phyloP scores from a whole-genome alignment of 1,284 basidiomycete species.

The Sporisorium exsertum region DNA sequence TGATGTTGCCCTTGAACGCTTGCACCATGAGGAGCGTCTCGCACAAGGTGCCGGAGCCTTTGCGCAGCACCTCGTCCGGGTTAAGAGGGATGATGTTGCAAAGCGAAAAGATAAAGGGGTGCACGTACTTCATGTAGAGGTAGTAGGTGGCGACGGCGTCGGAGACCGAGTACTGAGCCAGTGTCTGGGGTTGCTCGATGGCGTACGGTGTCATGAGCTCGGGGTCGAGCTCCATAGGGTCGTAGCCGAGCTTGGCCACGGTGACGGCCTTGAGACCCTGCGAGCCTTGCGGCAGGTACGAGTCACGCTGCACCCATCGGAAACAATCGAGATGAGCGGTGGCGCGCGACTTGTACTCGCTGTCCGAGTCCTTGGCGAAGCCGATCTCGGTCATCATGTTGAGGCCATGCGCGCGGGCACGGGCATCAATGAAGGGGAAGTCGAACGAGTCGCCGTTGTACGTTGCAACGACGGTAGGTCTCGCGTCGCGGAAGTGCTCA shows the following conservation, averaged over 20 bases:
- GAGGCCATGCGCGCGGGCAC: slow-evolving; percentile 88
- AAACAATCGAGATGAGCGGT: slow-evolving; percentile 99
- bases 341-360: slow-evolving; percentile 93
- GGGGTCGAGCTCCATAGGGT: slow-evolving; percentile 96
- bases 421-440: slow-evolving; percentile 95
- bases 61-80: slow-evolving; percentile 95
- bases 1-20: slow-evolving; percentile 89
- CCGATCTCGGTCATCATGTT: slow-evolving; percentile 97
- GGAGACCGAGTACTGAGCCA: slow-evolving; percentile 98
- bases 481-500: slow-evolving; percentile 89
- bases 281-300: slow-evolving; percentile 98
- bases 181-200: slow-evolving; percentile 90
- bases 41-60: slow-evolving; percentile 95
- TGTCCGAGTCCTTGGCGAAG: slow-evolving; percentile 89
- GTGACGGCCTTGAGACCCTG: slow-evolving; percentile 99
- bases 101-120: slow-evolving; percentile 98
- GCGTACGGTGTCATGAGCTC: slow-evolving; percentile 99
- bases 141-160: slow-evolving; percentile 99
- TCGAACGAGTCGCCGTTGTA: slow-evolving; percentile 99
- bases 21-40: slow-evolving; percentile 99
- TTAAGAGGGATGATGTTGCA: slow-evolving; percentile 99
- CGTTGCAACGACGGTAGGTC: slow-evolving; percentile 96
- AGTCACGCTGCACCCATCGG: slow-evolving; percentile 99
- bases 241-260: slow-evolving; percentile 94
- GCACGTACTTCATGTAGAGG: slow-evolving; percentile 99